A percentile compares a stretch with the other conserved stretches of the same genome.
Conservation (phyloP, 352 stramenopile genomes). For the Phytophthora colocasiae region DNA sequence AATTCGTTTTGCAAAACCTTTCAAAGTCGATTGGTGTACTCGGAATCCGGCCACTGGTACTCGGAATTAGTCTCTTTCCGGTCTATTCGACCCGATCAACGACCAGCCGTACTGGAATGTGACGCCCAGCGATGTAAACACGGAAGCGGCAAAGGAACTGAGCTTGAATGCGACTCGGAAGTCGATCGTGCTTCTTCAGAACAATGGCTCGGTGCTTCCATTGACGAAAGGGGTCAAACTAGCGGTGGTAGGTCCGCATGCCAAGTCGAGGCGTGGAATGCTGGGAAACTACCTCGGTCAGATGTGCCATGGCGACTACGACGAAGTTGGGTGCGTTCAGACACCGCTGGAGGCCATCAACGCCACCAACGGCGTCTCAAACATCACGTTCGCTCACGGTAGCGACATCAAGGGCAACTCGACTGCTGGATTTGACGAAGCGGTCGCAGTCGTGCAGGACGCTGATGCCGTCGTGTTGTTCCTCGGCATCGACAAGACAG, state of each 20-base stretch:
- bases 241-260: slow-evolving; percentile 83
- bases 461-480: slow-evolving; percentile 74
- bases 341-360: slow-evolving; percentile 70
- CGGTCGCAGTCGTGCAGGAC: slow-evolving; percentile 36
- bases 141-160: slow-evolving; percentile 52
- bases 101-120: slow-evolving; percentile 80
- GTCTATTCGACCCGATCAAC: slow-evolving; percentile 89
- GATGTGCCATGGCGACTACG: slow-evolving; percentile 56
- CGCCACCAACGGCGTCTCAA: slow-evolving; percentile 43
- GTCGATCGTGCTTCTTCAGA: slow-evolving; percentile 94
- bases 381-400: slow-evolving; percentile 35
- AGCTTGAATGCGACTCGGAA: slow-evolving; percentile 73
- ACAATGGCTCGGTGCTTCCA: slow-evolving; percentile 71
- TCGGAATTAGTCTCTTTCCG: too few species aligned
- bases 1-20: too few species aligned
- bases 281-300: slow-evolving; percentile 88
- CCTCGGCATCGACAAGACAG: slow-evolving; percentile 76
- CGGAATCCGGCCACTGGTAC: too few species aligned
- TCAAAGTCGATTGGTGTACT: too few species aligned
- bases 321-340: slow-evolving; percentile 61
- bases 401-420: slow-evolving; percentile 66
- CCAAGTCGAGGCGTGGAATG: slow-evolving; percentile 47
- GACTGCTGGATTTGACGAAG: slow-evolving; percentile 50
- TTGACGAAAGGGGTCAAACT: slow-evolving; percentile 52
- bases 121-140: slow-evolving; percentile 70